These are phyloP conservation scores for Monosporascus sp. DNA, from an alignment of 2,329 filamentous ascomycete genomes.

Conservation along the genomic window DNA sequence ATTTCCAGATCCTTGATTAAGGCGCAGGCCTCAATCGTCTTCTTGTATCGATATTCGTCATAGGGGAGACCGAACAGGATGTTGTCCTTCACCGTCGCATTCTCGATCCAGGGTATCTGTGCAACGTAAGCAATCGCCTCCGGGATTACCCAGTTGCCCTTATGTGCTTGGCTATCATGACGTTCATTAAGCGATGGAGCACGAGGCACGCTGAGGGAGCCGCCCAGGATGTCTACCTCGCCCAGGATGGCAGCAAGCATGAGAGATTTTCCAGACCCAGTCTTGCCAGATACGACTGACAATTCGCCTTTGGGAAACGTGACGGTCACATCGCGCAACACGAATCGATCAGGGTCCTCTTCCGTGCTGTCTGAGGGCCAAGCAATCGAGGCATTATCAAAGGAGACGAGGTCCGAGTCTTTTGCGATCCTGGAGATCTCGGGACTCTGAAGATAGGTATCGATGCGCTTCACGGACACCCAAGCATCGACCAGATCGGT, in stretches of 20 bases:
- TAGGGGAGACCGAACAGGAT: constrained; percentile 71
- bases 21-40: constrained; percentile 67
- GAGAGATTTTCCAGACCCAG: constrained; percentile 72
- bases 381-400: constrained; percentile 63
- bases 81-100: constrained; percentile 72
- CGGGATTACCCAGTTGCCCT: constrained; percentile 62
- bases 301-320: constrained; percentile 64
- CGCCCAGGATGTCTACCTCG: constrained; percentile 64
- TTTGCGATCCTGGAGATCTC: constrained; percentile 54
- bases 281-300: constrained; percentile 71
- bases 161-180: constrained; percentile 57
- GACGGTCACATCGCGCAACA: constrained; percentile 58
- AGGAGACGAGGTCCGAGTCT: constrained; percentile 54
- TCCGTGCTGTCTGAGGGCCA: constrained; percentile 65
- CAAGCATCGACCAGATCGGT: constrained; percentile 66
- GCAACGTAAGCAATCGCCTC: constrained; percentile 68
- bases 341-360: constrained; percentile 54
- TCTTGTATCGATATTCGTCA: constrained; percentile 62
- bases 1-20: constrained; percentile 71
- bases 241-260: constrained; percentile 69
- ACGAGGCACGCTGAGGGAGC: constrained; percentile 51
- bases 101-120: constrained; percentile 82
- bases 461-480: constrained; percentile 67
- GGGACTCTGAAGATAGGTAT: constrained; percentile 62
- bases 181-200: constrained; percentile 47